Evolutionary conservation across 148 eudicot species (phyloP).

Genomic region (Heliamphora exappendiculata): DNA sequence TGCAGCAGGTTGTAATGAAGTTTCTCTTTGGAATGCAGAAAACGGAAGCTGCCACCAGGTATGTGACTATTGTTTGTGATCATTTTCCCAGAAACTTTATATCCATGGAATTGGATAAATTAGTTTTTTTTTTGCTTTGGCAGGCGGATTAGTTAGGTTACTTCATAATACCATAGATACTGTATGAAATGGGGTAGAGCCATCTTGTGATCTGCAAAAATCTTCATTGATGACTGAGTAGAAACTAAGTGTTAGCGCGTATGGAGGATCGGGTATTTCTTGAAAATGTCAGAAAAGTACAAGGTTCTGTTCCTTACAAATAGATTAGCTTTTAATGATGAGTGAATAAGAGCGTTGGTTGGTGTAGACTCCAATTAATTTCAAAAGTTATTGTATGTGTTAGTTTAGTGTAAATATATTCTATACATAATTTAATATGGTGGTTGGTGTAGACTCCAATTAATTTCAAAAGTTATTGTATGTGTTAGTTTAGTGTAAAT

Average conservation of each 20-base stretch:
- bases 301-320: background rate
- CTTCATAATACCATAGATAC: background rate
- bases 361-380: background rate
- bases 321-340: background rate
- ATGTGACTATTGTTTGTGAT: slow-evolving; percentile 5
- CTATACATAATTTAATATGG: background rate
- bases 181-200: background rate
- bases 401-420: background rate
- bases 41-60: slow-evolving; percentile 99
- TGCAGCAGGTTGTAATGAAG: slow-evolving; percentile 94
- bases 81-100: background rate
- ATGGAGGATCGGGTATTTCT: background rate
- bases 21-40: slow-evolving; percentile 98
- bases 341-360: background rate
- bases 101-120: background rate
- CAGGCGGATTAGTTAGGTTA: background rate
- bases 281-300: background rate
- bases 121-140: background rate
- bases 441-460: too few species aligned
- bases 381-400: background rate
- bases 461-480: background rate
- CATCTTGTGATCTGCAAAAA: background rate
- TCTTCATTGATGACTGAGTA: background rate
- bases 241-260: background rate
- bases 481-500: background rate